Percentiles rank a stretch among this genome's conserved stretches.
These are phyloP conservation scores for Penicillium griseofulvum DNA, from an alignment of 2,329 filamentous ascomycete species.

Conservation along the genomic window DNA sequence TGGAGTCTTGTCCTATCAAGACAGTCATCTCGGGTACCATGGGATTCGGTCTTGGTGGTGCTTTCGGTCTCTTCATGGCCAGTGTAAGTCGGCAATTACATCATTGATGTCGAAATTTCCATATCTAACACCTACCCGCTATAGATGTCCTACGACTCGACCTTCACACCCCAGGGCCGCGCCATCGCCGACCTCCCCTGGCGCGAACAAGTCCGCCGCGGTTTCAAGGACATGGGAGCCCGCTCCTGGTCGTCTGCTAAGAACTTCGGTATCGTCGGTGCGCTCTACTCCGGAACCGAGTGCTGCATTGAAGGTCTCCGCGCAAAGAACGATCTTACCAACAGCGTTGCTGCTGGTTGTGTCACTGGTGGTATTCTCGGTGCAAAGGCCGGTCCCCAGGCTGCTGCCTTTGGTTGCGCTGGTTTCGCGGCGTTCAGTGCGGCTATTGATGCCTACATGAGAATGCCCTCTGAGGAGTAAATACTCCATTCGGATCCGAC, in stretches of 20 bases:
- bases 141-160: constrained; percentile 97
- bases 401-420: constrained; percentile 79
- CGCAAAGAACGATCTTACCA: constrained; percentile 89
- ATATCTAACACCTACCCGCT: neutral
- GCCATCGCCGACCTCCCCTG: constrained; percentile 67
- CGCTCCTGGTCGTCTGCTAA: constrained; percentile 80
- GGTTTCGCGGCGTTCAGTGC: constrained; percentile 92
- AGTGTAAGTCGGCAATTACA: constrained; percentile 61
- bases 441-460: constrained; percentile 90
- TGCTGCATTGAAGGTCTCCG: constrained; percentile 88
- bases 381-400: constrained; percentile 82
- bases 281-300: constrained; percentile 87
- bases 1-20: constrained; percentile 92
- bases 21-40: constrained; percentile 85
- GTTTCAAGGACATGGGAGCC: constrained; percentile 92
- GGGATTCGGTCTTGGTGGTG: constrained; percentile 88
- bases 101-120: neutral
- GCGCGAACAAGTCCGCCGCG: constrained; percentile 75
- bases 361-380: constrained; percentile 87
- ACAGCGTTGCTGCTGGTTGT: constrained; percentile 84
- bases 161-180: constrained; percentile 62
- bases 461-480: constrained; percentile 58
- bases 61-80: constrained; percentile 98
- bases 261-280: constrained; percentile 93
- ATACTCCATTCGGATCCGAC: neutral